phyloP scores from a whole-genome alignment of 139 green algal genomes.

The Coelastrella sp. region DNA sequence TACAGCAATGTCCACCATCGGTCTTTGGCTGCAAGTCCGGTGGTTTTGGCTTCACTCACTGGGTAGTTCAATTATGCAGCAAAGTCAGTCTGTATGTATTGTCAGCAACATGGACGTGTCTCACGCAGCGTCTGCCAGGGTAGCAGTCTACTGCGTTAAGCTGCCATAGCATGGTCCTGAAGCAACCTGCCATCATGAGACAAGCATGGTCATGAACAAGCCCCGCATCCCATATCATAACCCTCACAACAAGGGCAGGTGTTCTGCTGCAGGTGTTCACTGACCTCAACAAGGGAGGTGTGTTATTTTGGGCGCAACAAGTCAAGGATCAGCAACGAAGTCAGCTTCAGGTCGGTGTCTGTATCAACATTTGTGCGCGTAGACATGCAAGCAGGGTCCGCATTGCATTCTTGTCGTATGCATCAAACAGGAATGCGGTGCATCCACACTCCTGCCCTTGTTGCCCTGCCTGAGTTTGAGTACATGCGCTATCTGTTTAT shows the following conservation, averaged over 20 bases:
- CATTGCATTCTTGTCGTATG: not conserved
- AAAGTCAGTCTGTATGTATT: not conserved
- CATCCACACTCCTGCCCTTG: not conserved
- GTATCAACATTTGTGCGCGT: not conserved
- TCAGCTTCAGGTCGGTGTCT: not conserved
- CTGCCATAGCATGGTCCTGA: not conserved
- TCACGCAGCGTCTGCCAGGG: not conserved
- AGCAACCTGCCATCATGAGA: not conserved
- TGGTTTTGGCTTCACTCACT: not conserved
- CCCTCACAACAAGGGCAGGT: not conserved
- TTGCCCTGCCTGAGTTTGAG: not conserved
- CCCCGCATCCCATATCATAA: not conserved
- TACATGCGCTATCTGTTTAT: not conserved
- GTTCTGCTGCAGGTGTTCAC: not conserved
- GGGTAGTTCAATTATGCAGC: not conserved
- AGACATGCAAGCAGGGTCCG: not conserved
- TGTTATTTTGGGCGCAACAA: not conserved
- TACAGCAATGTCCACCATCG: not conserved
- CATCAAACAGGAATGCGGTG: not conserved
- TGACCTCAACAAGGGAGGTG: not conserved
- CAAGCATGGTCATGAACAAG: not conserved
- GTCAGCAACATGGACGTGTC: not conserved
- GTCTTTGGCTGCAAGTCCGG: not conserved
- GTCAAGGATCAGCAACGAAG: not conserved
- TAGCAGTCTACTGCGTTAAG: not conserved